Conservation (phyloP, 2,329 filamentous ascomycete genomes). For the Lasiodiplodia hormozganensis region DNA sequence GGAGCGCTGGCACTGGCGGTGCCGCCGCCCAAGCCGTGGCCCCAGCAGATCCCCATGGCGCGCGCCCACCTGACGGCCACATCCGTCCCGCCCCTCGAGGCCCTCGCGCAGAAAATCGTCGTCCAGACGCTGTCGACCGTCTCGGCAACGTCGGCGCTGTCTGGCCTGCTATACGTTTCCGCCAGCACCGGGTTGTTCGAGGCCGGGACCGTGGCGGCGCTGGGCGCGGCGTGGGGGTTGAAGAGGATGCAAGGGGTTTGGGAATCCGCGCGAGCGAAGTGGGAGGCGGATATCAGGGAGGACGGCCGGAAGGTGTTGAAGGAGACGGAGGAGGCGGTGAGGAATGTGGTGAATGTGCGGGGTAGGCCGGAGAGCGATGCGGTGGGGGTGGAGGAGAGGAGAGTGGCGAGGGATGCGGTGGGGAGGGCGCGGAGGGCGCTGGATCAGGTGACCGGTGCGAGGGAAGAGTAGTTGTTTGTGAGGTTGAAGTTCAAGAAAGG, state of each 20-base stretch:
- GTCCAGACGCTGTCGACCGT: constrained; percentile 78
- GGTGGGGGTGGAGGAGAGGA: constrained; percentile 10
- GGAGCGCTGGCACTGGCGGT: constrained; percentile 16
- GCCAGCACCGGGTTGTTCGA: constrained; percentile 58
- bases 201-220: constrained; percentile 64
- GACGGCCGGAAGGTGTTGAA: constrained; percentile 63
- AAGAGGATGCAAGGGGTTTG: constrained; percentile 65
- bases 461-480: neutral
- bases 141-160: constrained; percentile 60
- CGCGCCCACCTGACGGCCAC: constrained; percentile 58
- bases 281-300: constrained; percentile 62
- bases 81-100: constrained; percentile 53
- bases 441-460: constrained; percentile 37
- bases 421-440: constrained; percentile 55
- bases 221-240: constrained; percentile 65
- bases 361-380: constrained; percentile 43
- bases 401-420: constrained; percentile 53
- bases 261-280: constrained; percentile 60
- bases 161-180: constrained; percentile 63
- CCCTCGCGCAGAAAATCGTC: constrained; percentile 60
- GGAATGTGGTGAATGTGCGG: constrained; percentile 50
- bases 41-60: constrained; percentile 73
- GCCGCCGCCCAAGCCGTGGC: constrained; percentile 64
- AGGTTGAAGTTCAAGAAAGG: neutral
- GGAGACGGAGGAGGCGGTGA: constrained; percentile 59